phyloP scores from a whole-genome alignment of 164 flowering plant genomes.

The Vitis amurensis region DNA sequence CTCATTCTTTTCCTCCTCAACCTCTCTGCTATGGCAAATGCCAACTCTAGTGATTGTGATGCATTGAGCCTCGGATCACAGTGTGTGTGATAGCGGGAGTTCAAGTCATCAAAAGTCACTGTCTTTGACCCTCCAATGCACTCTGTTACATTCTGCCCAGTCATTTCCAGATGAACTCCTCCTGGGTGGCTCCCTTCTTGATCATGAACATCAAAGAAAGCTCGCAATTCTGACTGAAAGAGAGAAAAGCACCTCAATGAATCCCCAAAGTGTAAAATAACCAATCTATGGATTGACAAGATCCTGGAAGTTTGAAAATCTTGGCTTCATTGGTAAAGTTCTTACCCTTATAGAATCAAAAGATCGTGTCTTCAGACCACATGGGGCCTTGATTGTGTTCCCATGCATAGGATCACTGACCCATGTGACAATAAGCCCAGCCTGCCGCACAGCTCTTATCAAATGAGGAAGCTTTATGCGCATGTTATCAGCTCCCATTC shows the following conservation, averaged over 20 bases:
- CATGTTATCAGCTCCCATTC: constrained; percentile 50
- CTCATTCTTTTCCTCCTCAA: constrained; percentile 26
- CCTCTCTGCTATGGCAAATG: constrained; percentile 27
- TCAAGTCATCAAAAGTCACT: constrained; percentile 33
- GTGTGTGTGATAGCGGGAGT: constrained; percentile 33
- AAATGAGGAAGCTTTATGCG: constrained; percentile 25
- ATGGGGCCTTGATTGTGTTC: constrained; percentile 39
- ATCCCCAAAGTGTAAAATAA: background rate
- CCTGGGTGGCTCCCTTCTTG: constrained; percentile 47
- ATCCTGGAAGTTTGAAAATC: background rate
- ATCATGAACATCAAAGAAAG: constrained; percentile 39
- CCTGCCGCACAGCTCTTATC: constrained; percentile 32
- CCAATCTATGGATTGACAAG: background rate
- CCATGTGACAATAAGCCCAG: constrained; percentile 44
- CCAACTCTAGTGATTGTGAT: constrained; percentile 35
- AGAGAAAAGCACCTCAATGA: background rate
- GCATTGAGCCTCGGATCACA: constrained; percentile 38
- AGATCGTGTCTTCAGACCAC: constrained; percentile 40
- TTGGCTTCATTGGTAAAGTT: background rate
- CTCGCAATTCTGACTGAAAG: constrained; percentile 33
- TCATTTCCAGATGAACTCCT: constrained; percentile 40
- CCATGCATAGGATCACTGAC: constrained; percentile 47
- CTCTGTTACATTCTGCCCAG: constrained; percentile 37
- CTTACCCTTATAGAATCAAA: constrained; percentile 42
- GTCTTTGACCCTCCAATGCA: constrained; percentile 34